A percentile compares a stretch with the other conserved stretches of the same genome.
These are phyloP conservation scores for Metschnikowia lachancei DNA, from an alignment of 805 yeast species.

Conservation along the genomic window DNA sequence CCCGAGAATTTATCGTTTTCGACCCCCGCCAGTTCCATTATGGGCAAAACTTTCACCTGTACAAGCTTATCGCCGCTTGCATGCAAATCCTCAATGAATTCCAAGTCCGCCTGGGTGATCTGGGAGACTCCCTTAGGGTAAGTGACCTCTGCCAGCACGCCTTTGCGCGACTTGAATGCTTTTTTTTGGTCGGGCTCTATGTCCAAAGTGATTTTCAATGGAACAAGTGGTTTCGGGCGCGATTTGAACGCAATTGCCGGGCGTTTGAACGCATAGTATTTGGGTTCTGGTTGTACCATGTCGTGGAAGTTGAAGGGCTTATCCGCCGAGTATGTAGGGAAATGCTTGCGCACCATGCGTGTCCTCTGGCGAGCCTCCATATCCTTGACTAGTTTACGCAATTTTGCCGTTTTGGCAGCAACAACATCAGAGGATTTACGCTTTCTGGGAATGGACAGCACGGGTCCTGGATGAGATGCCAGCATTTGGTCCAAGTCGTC, in stretches of 20 bases:
- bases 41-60: slow-evolving; percentile 27
- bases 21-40: slow-evolving; percentile 32
- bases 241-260: slow-evolving; percentile 42
- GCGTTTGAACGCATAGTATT: slow-evolving; percentile 49
- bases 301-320: slow-evolving; percentile 62
- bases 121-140: slow-evolving; percentile 11
- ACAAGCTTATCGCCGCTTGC: slow-evolving; percentile 19
- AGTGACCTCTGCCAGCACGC: slow-evolving; percentile 8
- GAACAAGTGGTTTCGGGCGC: slow-evolving; percentile 47
- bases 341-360: slow-evolving; percentile 45
- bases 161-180: slow-evolving; percentile 40
- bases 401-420: slow-evolving; percentile 27
- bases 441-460: slow-evolving; percentile 5
- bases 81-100: slow-evolving; percentile 29
- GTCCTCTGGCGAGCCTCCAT: slow-evolving; percentile 30
- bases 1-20: slow-evolving; percentile 39
- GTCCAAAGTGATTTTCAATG: slow-evolving; percentile 59
- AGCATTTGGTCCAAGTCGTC: slow-evolving; percentile 4
- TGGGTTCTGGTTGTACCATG: slow-evolving; percentile 62
- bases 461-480: not conserved
- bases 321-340: slow-evolving; percentile 59
- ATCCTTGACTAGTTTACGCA: slow-evolving; percentile 26
- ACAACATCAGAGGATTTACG: slow-evolving; percentile 20
- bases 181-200: slow-evolving; percentile 60
- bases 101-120: slow-evolving; percentile 34